Percentiles rank a stretch among this genome's conserved stretches.
phyloP scores from a whole-genome alignment of 2,329 filamentous ascomycete genomes.

The Colletotrichum lupini region DNA sequence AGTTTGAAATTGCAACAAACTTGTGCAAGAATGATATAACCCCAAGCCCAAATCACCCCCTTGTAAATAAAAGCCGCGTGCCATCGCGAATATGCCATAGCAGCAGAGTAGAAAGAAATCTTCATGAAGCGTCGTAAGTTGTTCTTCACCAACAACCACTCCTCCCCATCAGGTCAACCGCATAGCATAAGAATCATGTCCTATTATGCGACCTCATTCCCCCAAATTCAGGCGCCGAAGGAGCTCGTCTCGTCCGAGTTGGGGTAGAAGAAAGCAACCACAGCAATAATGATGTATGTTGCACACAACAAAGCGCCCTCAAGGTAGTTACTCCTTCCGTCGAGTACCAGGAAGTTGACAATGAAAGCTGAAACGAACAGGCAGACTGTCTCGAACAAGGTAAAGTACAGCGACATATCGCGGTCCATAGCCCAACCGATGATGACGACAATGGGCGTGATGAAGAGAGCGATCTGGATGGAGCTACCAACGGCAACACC shows the following conservation, averaged over 20 bases:
- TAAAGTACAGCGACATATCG: conserved; percentile 86
- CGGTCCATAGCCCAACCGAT: conserved; percentile 76
- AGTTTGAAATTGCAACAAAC: conserved; percentile 2
- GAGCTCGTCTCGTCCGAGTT: conserved; percentile 58
- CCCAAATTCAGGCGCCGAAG: conserved; percentile 33
- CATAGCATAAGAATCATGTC: not conserved
- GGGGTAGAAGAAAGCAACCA: conserved; percentile 76
- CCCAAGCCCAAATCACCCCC: conserved; percentile 19
- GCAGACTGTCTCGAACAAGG: conserved; percentile 88
- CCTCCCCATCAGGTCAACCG: not conserved
- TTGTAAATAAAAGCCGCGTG: not conserved
- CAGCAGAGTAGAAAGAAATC: not conserved
- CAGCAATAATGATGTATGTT: conserved; percentile 74
- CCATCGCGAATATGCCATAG: not conserved
- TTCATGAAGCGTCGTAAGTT: conserved; percentile 24
- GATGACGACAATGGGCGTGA: conserved; percentile 77
- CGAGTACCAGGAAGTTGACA: conserved; percentile 87
- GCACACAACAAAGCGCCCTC: conserved; percentile 79
- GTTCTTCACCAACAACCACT: conserved; percentile 13
- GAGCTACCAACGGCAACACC: conserved; percentile 77
- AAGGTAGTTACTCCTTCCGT: conserved; percentile 87
- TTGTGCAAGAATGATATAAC: not conserved
- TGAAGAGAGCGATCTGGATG: conserved; percentile 78
- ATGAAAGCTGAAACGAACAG: conserved; percentile 87
- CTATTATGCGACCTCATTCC: not conserved